These are phyloP conservation scores for Diplodia mutila DNA, from an alignment of 2,329 filamentous ascomycete genomes.

Conservation along the genomic window DNA sequence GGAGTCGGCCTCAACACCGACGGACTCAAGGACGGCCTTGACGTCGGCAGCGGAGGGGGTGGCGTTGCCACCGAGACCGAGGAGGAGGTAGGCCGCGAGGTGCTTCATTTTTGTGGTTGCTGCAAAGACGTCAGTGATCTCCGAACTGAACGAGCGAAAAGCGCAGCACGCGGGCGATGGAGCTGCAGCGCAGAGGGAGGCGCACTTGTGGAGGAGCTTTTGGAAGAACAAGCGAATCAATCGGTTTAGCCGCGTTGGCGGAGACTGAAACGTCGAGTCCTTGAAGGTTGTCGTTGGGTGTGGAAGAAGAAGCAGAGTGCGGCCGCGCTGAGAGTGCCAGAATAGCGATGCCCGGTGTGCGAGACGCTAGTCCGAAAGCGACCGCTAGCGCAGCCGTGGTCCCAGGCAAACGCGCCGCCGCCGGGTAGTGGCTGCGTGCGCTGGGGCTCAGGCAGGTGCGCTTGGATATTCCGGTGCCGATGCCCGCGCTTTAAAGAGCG, in stretches of 20 bases:
- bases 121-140: slow-evolving; percentile 18
- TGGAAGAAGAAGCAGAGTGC: slow-evolving; percentile 6
- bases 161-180: background rate
- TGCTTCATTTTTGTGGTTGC: slow-evolving; percentile 86
- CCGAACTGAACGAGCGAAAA: background rate
- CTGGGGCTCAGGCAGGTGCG: slow-evolving; percentile 1
- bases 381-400: slow-evolving; percentile 3
- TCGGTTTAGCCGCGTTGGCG: slow-evolving; percentile 99
- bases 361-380: slow-evolving; percentile 11
- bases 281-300: slow-evolving; percentile 38
- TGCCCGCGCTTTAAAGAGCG: slow-evolving; percentile 26
- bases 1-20: slow-evolving; percentile 90
- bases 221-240: slow-evolving; percentile 87
- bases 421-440: slow-evolving; percentile 20
- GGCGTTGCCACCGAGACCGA: slow-evolving; percentile 89
- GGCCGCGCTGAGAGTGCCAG: slow-evolving; percentile 12
- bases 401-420: slow-evolving; percentile 4
- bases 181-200: slow-evolving; percentile 11
- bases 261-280: slow-evolving; percentile 99
- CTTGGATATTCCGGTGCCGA: slow-evolving; percentile 25
- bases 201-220: slow-evolving; percentile 30
- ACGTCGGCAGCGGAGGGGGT: slow-evolving; percentile 83
- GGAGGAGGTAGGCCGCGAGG: slow-evolving; percentile 98
- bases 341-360: slow-evolving; percentile 22
- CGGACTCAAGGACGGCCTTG: slow-evolving; percentile 86